Base-by-base conservation (phyloP, 1,139 yeast species). In the Pichia sp. region DNA sequence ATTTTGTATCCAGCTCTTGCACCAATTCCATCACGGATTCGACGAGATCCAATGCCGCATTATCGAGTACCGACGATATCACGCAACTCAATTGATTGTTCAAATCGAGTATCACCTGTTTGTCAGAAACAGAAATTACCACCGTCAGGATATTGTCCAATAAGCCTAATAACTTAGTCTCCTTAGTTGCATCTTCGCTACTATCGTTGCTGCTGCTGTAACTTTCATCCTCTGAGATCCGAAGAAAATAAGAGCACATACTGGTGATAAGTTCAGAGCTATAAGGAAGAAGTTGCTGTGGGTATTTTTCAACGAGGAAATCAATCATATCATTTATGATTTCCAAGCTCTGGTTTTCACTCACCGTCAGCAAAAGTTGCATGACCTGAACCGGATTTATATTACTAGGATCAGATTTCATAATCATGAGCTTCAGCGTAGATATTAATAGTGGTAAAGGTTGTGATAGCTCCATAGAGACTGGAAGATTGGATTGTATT, bases 311-410 rank as follows among this genome's bases (percentile, higher is more conserved):
- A 8, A 80, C 85, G 63, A 80, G 77, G 15, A 76, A 74, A 57
- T 81, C 85, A 82, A 81, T 80, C 3, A 80, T 80, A 40, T 76
- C 75, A 47, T 81, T 77, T 57, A 80, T 72, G 45, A 80, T 73
- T 62, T 81, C 85, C 58, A 80, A 73, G 64, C 80, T 84, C 56
- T 77, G 74, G 31, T 70, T 69, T 62, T 77, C 77, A 40, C 81
- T 76, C 72, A 80, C 70, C 52, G 77, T 79, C 57, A 81, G 71
- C 54, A 81, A 72, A 13, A 75, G 74, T 30, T 77, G 76, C 82
- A 81, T 79, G 40, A 80, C 71, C 58, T 59, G 52, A 47, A 59
- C 48, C 8, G 59, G 51, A 47, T 53, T 34, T 30, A 51, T 47
- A 7, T 43, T 49, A 15, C 50, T 32, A 8, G 45, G 6, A n/a